Evolutionary conservation across 495 filamentous ascomycete species (phyloP).

Genomic region (Aspergillus coremiiformis): DNA sequence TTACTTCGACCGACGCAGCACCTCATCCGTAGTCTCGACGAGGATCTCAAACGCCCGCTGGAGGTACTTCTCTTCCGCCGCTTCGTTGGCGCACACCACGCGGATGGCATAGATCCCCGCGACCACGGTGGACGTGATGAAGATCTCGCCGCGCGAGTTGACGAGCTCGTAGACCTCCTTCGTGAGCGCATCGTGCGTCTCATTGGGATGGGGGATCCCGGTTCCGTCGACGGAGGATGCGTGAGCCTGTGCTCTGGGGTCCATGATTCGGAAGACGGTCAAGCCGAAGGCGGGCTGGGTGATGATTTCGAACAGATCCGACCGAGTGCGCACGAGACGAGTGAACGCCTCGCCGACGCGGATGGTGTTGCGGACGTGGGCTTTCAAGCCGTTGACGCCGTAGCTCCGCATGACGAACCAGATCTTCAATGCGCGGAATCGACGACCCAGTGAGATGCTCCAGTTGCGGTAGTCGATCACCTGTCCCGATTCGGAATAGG

Average conservation of each 20-base stretch:
- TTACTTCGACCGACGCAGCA: not conserved
- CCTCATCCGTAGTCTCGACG: constrained; percentile 58
- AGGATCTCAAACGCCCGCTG: constrained; percentile 71
- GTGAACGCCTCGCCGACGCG: constrained; percentile 64
- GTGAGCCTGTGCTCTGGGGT: constrained; percentile 13
- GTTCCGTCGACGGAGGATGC: constrained; percentile 17
- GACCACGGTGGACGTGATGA: constrained; percentile 71
- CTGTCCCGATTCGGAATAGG: constrained; percentile 69
- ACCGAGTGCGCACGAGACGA: constrained; percentile 46
- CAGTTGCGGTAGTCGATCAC: constrained; percentile 98
- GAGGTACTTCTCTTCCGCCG: constrained; percentile 65
- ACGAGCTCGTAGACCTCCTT: constrained; percentile 71
- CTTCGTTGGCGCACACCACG: constrained; percentile 63
- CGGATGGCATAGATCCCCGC: constrained; percentile 75
- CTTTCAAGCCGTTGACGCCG: constrained; percentile 70
- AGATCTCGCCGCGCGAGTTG: constrained; percentile 71
- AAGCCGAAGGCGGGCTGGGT: constrained; percentile 71
- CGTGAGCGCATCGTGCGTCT: constrained; percentile 58
- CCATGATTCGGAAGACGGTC: constrained; percentile 60
- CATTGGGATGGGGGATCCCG: constrained; percentile 30
- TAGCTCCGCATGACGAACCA: constrained; percentile 94
- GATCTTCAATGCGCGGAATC: constrained; percentile 90
- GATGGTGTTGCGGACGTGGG: constrained; percentile 61
- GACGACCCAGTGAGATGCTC: constrained; percentile 90
- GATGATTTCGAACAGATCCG: constrained; percentile 72